phyloP scores from a whole-genome alignment of 73 alveolate species.

The Strombidium stylifer region DNA sequence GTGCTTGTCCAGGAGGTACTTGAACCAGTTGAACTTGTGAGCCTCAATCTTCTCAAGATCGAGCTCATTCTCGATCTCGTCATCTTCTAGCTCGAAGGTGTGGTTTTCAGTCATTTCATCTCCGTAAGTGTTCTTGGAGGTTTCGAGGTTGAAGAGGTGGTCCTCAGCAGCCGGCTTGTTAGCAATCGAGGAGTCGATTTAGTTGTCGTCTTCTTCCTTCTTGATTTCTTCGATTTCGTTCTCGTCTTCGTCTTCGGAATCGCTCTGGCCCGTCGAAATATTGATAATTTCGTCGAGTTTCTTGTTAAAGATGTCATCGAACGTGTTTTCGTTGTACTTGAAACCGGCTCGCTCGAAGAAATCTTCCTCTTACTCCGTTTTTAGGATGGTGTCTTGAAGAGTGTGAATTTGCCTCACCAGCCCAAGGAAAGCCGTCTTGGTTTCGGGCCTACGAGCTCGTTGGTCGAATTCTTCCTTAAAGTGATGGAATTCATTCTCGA shows the following conservation, averaged over 20 bases:
- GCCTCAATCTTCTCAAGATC: conserved; percentile 25
- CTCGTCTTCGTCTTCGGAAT: neutral
- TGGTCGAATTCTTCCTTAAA: conserved; percentile 23
- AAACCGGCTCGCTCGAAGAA: conserved; percentile 21
- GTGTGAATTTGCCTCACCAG: neutral
- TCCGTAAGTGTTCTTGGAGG: neutral
- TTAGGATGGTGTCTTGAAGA: neutral
- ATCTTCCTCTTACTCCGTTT: conserved; percentile 13
- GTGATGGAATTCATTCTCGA: conserved; percentile 20
- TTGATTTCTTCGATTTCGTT: neutral
- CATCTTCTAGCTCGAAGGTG: neutral
- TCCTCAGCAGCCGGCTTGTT: neutral
- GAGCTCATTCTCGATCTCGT: conserved; percentile 3
- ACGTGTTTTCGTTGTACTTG: conserved; percentile 39
- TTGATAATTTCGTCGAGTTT: conserved; percentile 3
- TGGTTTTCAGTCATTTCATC: neutral
- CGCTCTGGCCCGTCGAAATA: neutral
- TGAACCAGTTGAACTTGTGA: conserved; percentile 59
- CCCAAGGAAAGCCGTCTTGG: conserved; percentile 5
- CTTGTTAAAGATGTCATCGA: conserved; percentile 41
- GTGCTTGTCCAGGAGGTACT: conserved; percentile 30
- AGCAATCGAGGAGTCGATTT: neutral
- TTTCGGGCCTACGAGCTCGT: conserved; percentile 13
- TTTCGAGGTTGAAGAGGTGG: neutral
- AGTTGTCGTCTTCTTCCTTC: neutral